Evolutionary conservation across 164 flowering plant genomes (phyloP), one percentile per base, ranked within the genome.

Genomic region (Berberis thunbergii): DNA sequence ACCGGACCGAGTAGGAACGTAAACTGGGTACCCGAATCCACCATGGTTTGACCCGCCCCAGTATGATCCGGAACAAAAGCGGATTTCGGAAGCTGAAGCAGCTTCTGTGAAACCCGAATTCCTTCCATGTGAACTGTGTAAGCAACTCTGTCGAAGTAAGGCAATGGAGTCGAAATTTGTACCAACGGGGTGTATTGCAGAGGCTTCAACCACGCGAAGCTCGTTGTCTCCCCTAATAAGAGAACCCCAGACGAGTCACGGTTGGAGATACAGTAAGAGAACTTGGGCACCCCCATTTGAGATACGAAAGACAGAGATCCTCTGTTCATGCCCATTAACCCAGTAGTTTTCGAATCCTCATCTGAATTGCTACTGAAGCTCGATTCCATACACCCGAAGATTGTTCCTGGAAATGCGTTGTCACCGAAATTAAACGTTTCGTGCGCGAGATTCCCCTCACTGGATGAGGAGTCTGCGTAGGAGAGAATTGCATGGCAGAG

Each of bases 11-110:
- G 80, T 1, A 89, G 68, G 73, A 82, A 89, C 0, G 89, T 87
- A 75, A 87, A 90, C 72, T 90, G 95, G 4, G 92, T 83, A 0
- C 97, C 97, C 49, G 97, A 87, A 64, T 90, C 97, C 0, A 90
- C 79, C 95, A 90, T 90, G 4, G 97, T 87, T 65, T 90, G 97
- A 49, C 97, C 97, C 13, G 97, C 97, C 4, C 97, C 97, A 40
- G 90, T 87, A 57, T 87, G 95, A 67, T 90, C 97, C 53, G 97
- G 97, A 43, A 58, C 79, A 54, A 80, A 79, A 1, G 79, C 73
- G n/a, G 87, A 78, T 57, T 83, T 81, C 5, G 88, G 83, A 10
- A 90, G 59, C 43, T 81, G 70, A 0, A 90, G 74, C 11, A 80
- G 41, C 64, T 67, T 80, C 1, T 44, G 64, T 46, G 79, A 54